These are phyloP conservation scores for Coniochaeta pulveracea DNA, from an alignment of 2,329 filamentous ascomycete genomes.

Conservation along the genomic window DNA sequence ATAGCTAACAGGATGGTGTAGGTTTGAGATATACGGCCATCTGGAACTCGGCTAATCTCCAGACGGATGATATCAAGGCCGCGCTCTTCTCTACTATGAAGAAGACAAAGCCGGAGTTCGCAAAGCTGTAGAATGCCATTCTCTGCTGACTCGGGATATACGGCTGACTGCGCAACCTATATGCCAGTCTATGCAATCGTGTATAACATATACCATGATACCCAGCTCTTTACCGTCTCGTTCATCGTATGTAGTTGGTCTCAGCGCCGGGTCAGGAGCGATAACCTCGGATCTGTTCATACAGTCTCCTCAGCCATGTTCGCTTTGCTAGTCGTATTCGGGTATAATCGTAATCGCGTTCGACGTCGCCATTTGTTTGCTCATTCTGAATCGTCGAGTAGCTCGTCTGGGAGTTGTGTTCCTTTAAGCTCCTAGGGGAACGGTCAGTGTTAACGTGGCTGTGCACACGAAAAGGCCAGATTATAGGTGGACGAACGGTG, in stretches of 20 bases:
- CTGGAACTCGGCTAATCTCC: slow-evolving; percentile 79
- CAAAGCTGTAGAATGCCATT: too few relatives aligned
- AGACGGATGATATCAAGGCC: slow-evolving; percentile 64
- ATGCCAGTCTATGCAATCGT: too few relatives aligned
- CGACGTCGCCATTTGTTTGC: slow-evolving; percentile 10
- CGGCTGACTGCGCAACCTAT: too few relatives aligned
- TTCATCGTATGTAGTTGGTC: too few relatives aligned
- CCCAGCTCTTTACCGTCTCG: too few relatives aligned
- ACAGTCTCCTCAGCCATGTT: too few relatives aligned
- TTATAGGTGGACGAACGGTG: slow-evolving; percentile 38
- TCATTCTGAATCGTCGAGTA: slow-evolving; percentile 5
- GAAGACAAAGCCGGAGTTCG: slow-evolving; percentile 72
- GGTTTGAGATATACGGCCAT: slow-evolving; percentile 71
- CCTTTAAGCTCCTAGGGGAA: slow-evolving; percentile 18
- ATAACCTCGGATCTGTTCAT: too few relatives aligned
- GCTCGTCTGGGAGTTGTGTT: slow-evolving; percentile 20
- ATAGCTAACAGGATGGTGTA: slow-evolving; percentile 16
- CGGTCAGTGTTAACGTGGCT: background rate
- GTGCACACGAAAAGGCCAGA: too few relatives aligned
- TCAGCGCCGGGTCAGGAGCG: too few relatives aligned
- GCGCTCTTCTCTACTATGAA: slow-evolving; percentile 67
- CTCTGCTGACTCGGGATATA: too few relatives aligned
- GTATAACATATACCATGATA: background rate
- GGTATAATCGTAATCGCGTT: too few relatives aligned
- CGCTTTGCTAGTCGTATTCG: too few relatives aligned